A percentile compares a stretch with the other conserved stretches of the same genome.
phyloP scores from a whole-genome alignment of 2,329 filamentous ascomycete species.

The Arthrobotrys sinensis region DNA sequence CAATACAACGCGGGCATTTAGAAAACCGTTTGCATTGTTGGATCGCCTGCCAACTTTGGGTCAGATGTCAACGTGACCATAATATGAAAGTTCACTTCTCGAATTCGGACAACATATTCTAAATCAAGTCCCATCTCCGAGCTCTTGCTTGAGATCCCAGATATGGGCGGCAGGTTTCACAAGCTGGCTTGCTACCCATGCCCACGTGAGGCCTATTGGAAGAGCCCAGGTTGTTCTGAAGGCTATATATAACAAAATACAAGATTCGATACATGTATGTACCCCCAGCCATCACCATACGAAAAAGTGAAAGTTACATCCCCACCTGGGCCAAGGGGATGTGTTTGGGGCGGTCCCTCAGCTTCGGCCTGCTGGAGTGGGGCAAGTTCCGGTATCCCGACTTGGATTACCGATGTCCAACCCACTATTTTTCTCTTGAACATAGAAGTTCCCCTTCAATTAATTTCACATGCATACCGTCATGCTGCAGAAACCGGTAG shows the following conservation, averaged over 20 bases:
- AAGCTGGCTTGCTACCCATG: slow-evolving; percentile 13
- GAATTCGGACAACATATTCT: slow-evolving; percentile 32
- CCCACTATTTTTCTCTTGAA: slow-evolving; percentile 25
- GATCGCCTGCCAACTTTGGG: slow-evolving; percentile 43
- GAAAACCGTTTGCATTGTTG: slow-evolving; percentile 26
- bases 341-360: slow-evolving; percentile 28
- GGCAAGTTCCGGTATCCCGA: slow-evolving; percentile 58
- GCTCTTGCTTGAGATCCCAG: slow-evolving; percentile 21
- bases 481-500: slow-evolving; percentile 34
- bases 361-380: slow-evolving; percentile 58
- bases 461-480: slow-evolving; percentile 53
- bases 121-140: slow-evolving; percentile 49
- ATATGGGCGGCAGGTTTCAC: slow-evolving; percentile 42
- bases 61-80: slow-evolving; percentile 38
- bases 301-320: slow-evolving; percentile 19
- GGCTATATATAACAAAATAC: slow-evolving; percentile 14
- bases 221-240: slow-evolving; percentile 11
- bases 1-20: slow-evolving; percentile 10
- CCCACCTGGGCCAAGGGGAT: slow-evolving; percentile 15
- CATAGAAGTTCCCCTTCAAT: slow-evolving; percentile 26
- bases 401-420: slow-evolving; percentile 57
- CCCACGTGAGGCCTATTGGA: slow-evolving; percentile 40
- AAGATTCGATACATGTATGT: slow-evolving; percentile 5
- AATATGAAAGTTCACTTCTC: slow-evolving; percentile 13
- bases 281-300: neutral